Evolutionary conservation across 2,329 filamentous ascomycete genomes (phyloP).

Genomic region (Cladosporium sp.): DNA sequence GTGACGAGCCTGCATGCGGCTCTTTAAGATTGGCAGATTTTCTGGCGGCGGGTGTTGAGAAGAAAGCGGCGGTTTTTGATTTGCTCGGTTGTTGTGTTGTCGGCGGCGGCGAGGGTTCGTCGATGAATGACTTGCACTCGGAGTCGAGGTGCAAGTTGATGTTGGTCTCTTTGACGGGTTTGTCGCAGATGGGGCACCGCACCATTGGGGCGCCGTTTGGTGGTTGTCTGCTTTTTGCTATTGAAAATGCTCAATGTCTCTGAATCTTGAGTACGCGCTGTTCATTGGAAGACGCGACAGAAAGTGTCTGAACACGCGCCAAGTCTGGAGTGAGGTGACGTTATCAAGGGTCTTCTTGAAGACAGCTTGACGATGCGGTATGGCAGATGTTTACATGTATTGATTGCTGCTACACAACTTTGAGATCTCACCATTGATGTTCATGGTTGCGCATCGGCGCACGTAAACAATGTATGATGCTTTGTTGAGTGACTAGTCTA

Average conservation of each 20-base stretch:
- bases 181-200: slow-evolving; percentile 32
- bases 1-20: slow-evolving; percentile 22
- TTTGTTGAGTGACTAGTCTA: too few relatives aligned
- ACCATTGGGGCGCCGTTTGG: slow-evolving; percentile 2
- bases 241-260: too few relatives aligned
- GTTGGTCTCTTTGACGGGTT: slow-evolving; percentile 52
- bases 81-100: slow-evolving; percentile 25
- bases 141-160: slow-evolving; percentile 95
- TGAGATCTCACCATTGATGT: too few relatives aligned
- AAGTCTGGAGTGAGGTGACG: neutral
- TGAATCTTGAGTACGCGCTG: neutral
- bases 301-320: too few relatives aligned
- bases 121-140: slow-evolving; percentile 64
- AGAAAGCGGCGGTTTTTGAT: slow-evolving; percentile 49
- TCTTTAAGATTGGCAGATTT: slow-evolving; percentile 29
- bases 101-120: slow-evolving; percentile 46
- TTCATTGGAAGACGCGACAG: neutral
- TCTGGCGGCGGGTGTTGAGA: slow-evolving; percentile 50
- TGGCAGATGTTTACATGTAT: too few relatives aligned
- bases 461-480: too few relatives aligned
- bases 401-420: too few relatives aligned
- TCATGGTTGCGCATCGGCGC: too few relatives aligned
- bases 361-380: too few relatives aligned
- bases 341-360: too few relatives aligned
- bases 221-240: neutral